phyloP scores from a whole-genome alignment of 2,329 filamentous ascomycete genomes.

The Talaromyces marneffei region DNA sequence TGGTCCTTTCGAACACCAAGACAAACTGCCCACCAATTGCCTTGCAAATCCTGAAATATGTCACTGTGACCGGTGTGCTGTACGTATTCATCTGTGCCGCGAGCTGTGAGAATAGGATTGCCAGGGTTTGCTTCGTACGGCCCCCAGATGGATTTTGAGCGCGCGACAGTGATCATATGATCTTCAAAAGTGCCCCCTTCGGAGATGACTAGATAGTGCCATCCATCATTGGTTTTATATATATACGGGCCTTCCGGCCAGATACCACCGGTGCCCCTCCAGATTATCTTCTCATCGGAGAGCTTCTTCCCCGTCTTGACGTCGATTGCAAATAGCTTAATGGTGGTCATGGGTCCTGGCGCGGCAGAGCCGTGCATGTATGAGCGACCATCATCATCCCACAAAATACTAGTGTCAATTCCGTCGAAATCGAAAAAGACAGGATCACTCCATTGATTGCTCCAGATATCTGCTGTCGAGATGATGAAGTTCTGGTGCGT shows the following conservation, averaged over 20 bases:
- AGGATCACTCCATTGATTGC: constrained; percentile 37
- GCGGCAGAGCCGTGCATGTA: constrained; percentile 27
- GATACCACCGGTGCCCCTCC: constrained; percentile 45
- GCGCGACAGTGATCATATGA: constrained; percentile 27
- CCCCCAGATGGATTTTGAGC: constrained; percentile 27
- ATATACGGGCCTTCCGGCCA: constrained; percentile 47
- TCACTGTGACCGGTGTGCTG: constrained; percentile 55
- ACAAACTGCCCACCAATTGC: constrained; percentile 50
- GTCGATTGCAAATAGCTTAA: neutral
- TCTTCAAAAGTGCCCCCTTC: constrained; percentile 38
- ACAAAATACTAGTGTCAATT: constrained; percentile 46
- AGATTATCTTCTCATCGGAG: constrained; percentile 18
- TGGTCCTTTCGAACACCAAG: constrained; percentile 22
- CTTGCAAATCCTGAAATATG: constrained; percentile 47
- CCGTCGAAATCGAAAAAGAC: constrained; percentile 33
- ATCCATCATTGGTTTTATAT: constrained; percentile 41
- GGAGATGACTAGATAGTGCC: constrained; percentile 45
- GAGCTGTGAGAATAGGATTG: constrained; percentile 41
- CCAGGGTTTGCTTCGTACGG: constrained; percentile 37
- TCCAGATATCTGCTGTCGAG: constrained; percentile 1
- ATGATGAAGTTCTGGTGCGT: constrained; percentile 5
- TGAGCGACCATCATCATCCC: constrained; percentile 35
- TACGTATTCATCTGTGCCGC: constrained; percentile 34
- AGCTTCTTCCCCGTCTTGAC: neutral
- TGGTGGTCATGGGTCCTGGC: neutral